These are phyloP conservation scores for Haberlea rhodopensis DNA, from an alignment of 257 asterid species.

Conservation along the genomic window DNA sequence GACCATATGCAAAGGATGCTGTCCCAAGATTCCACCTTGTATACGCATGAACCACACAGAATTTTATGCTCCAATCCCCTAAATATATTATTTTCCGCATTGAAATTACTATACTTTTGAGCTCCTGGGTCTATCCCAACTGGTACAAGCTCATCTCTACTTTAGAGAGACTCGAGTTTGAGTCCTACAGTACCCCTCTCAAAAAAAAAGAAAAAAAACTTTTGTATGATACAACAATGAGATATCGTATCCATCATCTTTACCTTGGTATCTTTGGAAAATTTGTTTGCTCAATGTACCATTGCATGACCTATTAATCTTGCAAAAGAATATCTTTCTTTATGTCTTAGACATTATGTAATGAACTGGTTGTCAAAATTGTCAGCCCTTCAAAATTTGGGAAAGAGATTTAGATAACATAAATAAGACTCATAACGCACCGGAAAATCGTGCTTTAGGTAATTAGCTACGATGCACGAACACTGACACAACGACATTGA, in stretches of 20 bases:
- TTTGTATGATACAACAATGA: constrained; percentile 19
- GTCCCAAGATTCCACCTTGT: constrained; percentile 22
- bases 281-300: constrained; percentile 17
- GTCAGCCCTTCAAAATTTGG: background rate
- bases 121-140: too few species aligned
- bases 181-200: too few species aligned
- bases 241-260: constrained; percentile 19
- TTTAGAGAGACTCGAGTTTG: too few species aligned
- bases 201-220: too few species aligned
- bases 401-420: background rate
- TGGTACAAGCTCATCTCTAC: too few species aligned
- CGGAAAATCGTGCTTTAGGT: too few species aligned
- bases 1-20: constrained; percentile 24
- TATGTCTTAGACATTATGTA: too few species aligned
- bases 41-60: constrained; percentile 28
- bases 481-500: too few species aligned
- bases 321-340: background rate
- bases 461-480: too few species aligned
- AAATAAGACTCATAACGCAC: background rate
- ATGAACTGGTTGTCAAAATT: background rate
- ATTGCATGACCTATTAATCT: background rate
- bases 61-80: constrained; percentile 10
- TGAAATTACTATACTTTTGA: constrained; percentile 28
- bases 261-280: constrained; percentile 11
- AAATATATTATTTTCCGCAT: background rate